Percentiles rank a stretch among this genome's conserved stretches.
phyloP scores from a whole-genome alignment of 805 yeast species.

The Spathaspora passalidarum region DNA sequence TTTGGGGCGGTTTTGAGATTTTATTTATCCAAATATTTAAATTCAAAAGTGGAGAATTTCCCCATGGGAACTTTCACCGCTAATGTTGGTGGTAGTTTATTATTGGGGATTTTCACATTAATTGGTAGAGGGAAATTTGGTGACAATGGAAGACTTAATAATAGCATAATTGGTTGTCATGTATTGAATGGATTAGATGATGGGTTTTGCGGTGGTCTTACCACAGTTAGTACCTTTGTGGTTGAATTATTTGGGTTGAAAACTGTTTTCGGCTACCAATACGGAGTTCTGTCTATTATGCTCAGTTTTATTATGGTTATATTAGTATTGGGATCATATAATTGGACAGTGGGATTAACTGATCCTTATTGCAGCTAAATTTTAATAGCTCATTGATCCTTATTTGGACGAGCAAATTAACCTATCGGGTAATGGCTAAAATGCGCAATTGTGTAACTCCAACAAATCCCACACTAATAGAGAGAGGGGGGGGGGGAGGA shows the following conservation, averaged over 20 bases:
- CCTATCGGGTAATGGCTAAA: not conserved
- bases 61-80: conserved; percentile 52
- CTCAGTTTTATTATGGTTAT: conserved; percentile 49
- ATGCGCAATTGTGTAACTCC: not conserved
- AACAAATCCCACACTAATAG: no score
- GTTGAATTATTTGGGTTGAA: conserved; percentile 51
- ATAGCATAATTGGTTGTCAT: conserved; percentile 41
- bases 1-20: conserved; percentile 63
- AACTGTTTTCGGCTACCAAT: conserved; percentile 40
- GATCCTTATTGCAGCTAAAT: conserved; percentile 17
- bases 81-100: conserved; percentile 45
- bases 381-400: not conserved
- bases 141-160: conserved; percentile 22
- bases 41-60: conserved; percentile 41
- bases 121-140: conserved; percentile 41
- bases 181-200: conserved; percentile 52
- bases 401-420: not conserved
- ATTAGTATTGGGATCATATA: conserved; percentile 66
- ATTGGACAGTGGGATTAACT: conserved; percentile 59
- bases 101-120: conserved; percentile 44
- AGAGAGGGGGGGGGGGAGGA: no score
- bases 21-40: conserved; percentile 48
- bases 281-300: conserved; percentile 48
- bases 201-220: conserved; percentile 70
- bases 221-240: conserved; percentile 77